Conservation (phyloP, 768 basidiomycete genomes). For the Coprinopsis strossmayeri region DNA sequence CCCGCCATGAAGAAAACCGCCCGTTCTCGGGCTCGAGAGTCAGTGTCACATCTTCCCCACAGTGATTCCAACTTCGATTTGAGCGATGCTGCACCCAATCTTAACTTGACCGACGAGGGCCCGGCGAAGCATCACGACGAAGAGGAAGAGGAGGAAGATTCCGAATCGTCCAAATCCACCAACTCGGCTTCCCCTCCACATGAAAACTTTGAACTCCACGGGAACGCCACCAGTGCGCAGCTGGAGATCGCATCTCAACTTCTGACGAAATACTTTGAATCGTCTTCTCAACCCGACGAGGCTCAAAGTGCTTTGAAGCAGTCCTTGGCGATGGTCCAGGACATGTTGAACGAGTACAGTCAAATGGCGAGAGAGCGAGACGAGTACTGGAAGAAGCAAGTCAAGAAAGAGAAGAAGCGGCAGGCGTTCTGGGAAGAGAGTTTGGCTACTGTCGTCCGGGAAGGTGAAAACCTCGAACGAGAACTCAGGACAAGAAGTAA, state of each 20-base stretch:
- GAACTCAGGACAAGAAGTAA: conserved; percentile 62
- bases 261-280: conserved; percentile 40
- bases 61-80: background rate
- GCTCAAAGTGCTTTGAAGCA: conserved; percentile 52
- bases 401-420: conserved; percentile 57
- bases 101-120: conserved; percentile 15
- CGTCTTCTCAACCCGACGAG: conserved; percentile 18
- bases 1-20: background rate
- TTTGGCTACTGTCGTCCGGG: conserved; percentile 74
- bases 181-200: conserved; percentile 46
- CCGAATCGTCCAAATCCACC: conserved; percentile 39
- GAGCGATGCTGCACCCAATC: conserved; percentile 2
- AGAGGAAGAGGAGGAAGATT: conserved; percentile 31
- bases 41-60: conserved; percentile 2
- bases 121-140: conserved; percentile 24
- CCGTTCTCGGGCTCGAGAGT: background rate
- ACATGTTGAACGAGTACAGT: conserved; percentile 59
- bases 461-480: conserved; percentile 77
- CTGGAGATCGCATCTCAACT: conserved; percentile 71
- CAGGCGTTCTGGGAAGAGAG: conserved; percentile 87
- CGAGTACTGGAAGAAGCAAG: conserved; percentile 62
- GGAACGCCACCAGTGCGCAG: conserved; percentile 66
- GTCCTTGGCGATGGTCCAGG: conserved; percentile 49
- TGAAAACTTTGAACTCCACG: conserved; percentile 57
- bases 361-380: conserved; percentile 75